Evolutionary conservation across 148 eudicot genomes (phyloP), one percentile per base, ranked within the genome.

Genomic region (Amaranthus palmeri): DNA sequence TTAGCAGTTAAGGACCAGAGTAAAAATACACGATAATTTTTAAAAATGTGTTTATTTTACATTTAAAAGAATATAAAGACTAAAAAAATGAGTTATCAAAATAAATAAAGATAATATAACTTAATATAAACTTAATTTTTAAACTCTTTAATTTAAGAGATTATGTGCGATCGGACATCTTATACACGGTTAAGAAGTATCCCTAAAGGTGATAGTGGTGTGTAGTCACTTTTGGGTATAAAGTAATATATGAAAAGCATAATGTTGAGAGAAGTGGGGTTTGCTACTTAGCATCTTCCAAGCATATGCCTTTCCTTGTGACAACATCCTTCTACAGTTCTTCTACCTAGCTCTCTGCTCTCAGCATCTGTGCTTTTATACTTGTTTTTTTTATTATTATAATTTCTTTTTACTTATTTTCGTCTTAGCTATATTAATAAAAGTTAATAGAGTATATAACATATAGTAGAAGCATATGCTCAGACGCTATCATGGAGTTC

Each of bases 291-390:
- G 81, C 74, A 79, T 79, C 81, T 79, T 79, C 68, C 7, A 70
- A 79, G 82, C 82, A 79, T 79, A 79, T 79, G 78, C 82, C 59
- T 56, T 79, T 65, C 9, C 13, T 45, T 76, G 70, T 70, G 61
- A 67, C 77, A 62, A 72, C 72, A 78, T 66, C 74, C 44, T 14
- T 67, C 62, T 49, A 25, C 36, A 25, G 36, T 25, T 25, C 36
- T 25, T 25, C 36, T 25, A 25, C 36, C 36, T n/a, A n/a, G n/a
- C 47, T 17, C 50, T n/a, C 49, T 69, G 17, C 42, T 11, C 43
- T 75, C 10, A 12, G 47, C 41, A 12, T 63, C 2, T 42, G 25
- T 47, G 58, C 43, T 25, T 47, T 18, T n/a, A 18, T 54, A 12
- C 36, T 25, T 25, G 36, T 2, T 25, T 25, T 25, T 0, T 25